phyloP scores from a whole-genome alignment of 2,329 filamentous ascomycete genomes.

The Diaporthe aspalathi region DNA sequence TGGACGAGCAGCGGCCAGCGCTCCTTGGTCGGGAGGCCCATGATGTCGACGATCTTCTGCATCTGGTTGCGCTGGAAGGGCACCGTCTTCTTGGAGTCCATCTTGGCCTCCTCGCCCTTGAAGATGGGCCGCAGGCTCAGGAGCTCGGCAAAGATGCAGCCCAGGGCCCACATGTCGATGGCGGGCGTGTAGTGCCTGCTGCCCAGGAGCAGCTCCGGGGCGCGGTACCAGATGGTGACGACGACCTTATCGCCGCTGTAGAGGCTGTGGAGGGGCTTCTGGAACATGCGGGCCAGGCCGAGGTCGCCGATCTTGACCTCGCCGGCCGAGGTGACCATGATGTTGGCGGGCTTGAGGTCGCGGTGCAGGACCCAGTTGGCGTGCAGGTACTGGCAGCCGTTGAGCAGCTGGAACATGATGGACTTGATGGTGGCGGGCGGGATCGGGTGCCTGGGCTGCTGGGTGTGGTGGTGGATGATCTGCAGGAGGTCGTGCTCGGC shows the following conservation, averaged over 20 bases:
- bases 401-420: slow-evolving; percentile 95
- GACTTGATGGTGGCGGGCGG: slow-evolving; percentile 90
- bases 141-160: slow-evolving; percentile 97
- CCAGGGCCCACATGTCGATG: slow-evolving; percentile 97
- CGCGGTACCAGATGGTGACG: slow-evolving; percentile 98
- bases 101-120: slow-evolving; percentile 98
- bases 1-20: slow-evolving; percentile 85
- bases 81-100: slow-evolving; percentile 97
- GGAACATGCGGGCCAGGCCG: slow-evolving; percentile 90
- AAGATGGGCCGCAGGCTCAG: slow-evolving; percentile 93
- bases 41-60: slow-evolving; percentile 98
- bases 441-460: slow-evolving; percentile 88
- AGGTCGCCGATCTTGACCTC: slow-evolving; percentile 96
- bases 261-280: slow-evolving; percentile 91
- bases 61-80: slow-evolving; percentile 98
- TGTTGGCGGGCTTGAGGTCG: slow-evolving; percentile 85
- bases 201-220: slow-evolving; percentile 91
- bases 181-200: slow-evolving; percentile 97
- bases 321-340: slow-evolving; percentile 93
- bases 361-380: slow-evolving; percentile 97
- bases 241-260: slow-evolving; percentile 98
- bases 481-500: slow-evolving; percentile 97
- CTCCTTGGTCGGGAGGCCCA: slow-evolving; percentile 90
- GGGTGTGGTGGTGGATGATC: slow-evolving; percentile 97
- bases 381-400: slow-evolving; percentile 94